These are phyloP conservation scores for Leptomonas pyrrhocoris DNA, from an alignment of 208 protist genomes.

Conservation along the genomic window DNA sequence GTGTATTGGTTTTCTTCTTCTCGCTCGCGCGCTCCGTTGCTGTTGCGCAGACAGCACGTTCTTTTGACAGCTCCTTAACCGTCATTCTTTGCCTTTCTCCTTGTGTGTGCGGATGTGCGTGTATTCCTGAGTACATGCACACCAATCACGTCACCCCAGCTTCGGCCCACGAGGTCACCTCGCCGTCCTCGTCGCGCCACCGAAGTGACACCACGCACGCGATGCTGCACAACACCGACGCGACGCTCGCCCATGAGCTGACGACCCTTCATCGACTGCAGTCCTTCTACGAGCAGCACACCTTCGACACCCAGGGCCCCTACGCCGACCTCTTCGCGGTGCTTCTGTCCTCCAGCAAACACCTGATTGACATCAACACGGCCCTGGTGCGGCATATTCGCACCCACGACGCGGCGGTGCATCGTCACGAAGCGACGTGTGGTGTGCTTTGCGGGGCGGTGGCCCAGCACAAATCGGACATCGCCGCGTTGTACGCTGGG, in stretches of 20 bases:
- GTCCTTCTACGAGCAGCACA: slow-evolving; percentile 52
- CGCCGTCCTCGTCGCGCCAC: slow-evolving; percentile 4
- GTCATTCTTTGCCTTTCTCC: slow-evolving; percentile 1
- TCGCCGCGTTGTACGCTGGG: background rate
- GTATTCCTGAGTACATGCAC: slow-evolving; percentile 3
- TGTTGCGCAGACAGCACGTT: too few relatives aligned
- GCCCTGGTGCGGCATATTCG: slow-evolving; percentile 20
- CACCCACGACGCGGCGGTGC: slow-evolving; percentile 2
- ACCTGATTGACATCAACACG: slow-evolving; percentile 54
- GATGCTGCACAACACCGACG: slow-evolving; percentile 15
- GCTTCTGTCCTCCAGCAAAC: slow-evolving; percentile 61
- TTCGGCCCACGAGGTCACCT: background rate
- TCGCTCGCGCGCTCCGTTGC: too few relatives aligned
- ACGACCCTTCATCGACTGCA: slow-evolving; percentile 49
- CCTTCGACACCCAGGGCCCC: slow-evolving; percentile 73
- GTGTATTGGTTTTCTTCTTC: too few relatives aligned
- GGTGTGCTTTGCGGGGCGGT: slow-evolving; percentile 15
- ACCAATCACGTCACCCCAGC: background rate
- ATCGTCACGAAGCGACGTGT: slow-evolving; percentile 16
- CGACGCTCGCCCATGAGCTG: slow-evolving; percentile 15
- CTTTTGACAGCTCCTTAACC: background rate
- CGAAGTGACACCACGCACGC: background rate
- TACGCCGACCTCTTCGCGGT: slow-evolving; percentile 76
- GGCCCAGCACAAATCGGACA: slow-evolving; percentile 7
- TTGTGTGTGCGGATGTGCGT: slow-evolving; percentile 4